Evolutionary conservation across 179 eudicot species (phyloP).

Genomic region (Camellia oleifera): DNA sequence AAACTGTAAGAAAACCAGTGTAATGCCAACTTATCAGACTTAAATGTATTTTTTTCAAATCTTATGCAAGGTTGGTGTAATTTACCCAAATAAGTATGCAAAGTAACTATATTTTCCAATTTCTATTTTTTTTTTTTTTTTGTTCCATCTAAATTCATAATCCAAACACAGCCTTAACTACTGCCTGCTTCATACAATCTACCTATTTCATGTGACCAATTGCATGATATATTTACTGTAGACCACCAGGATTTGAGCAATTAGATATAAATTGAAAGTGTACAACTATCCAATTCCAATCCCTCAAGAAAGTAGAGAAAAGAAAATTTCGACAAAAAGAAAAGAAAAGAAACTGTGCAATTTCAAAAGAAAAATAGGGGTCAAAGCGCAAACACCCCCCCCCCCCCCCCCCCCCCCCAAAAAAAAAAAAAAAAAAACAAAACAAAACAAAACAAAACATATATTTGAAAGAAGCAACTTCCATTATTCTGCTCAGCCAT

Average conservation of each 20-base stretch:
- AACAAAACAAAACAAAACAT: neutral
- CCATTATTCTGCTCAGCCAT: constrained; percentile 11
- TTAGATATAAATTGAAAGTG: neutral
- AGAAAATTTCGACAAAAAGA: neutral
- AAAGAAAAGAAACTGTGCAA: neutral
- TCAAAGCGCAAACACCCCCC: neutral
- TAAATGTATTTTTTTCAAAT: too few relatives aligned
- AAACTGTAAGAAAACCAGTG: too few relatives aligned
- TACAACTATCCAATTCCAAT: neutral
- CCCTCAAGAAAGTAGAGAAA: neutral
- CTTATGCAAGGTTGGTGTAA: too few relatives aligned
- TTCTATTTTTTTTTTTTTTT: too few relatives aligned
- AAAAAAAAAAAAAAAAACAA: neutral
- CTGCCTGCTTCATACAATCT: neutral
- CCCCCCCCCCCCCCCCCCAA: too few relatives aligned
- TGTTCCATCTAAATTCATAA: too few relatives aligned
- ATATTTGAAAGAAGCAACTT: constrained; percentile 12
- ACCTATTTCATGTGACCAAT: neutral
- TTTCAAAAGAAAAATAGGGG: neutral
- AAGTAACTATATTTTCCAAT: too few relatives aligned
- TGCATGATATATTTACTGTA: neutral
- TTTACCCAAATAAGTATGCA: too few relatives aligned
- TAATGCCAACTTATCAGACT: too few relatives aligned
- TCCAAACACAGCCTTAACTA: too few relatives aligned
- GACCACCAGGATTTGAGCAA: neutral